Evolutionary conservation across 2,329 filamentous ascomycete species (phyloP).

Genomic region (Colletotrichum destructivum): DNA sequence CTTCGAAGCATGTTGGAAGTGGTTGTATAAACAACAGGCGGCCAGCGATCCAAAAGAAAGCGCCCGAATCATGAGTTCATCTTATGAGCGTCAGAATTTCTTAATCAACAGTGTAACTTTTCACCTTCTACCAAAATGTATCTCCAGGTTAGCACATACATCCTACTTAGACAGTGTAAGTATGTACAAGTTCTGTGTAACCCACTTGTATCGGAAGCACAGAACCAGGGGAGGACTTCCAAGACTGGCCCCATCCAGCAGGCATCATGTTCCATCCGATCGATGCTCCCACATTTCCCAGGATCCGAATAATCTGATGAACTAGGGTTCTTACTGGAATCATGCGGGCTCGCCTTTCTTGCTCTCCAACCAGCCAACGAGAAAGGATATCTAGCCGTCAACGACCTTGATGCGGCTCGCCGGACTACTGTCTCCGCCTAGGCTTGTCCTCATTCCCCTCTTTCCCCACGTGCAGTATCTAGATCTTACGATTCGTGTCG

Average conservation of each 20-base stretch:
- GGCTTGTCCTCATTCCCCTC: neutral
- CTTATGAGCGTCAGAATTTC: too few relatives aligned
- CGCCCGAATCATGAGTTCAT: too few relatives aligned
- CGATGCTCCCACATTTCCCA: neutral
- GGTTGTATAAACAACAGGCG: too few relatives aligned
- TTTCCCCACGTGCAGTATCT: conserved; percentile 34
- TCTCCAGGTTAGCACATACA: too few relatives aligned
- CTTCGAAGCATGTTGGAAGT: too few relatives aligned
- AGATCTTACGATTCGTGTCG: conserved; percentile 37
- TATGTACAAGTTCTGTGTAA: too few relatives aligned
- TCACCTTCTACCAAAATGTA: too few relatives aligned
- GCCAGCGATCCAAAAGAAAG: too few relatives aligned
- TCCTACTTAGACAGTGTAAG: too few relatives aligned
- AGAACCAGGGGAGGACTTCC: neutral
- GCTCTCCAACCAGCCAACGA: conserved; percentile 8
- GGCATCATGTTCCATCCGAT: conserved; percentile 19
- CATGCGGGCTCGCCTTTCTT: neutral
- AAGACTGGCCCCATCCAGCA: neutral
- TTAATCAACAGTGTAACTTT: too few relatives aligned
- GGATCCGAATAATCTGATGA: neutral
- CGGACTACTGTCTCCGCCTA: conserved; percentile 27
- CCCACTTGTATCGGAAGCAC: neutral
- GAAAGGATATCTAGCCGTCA: neutral
- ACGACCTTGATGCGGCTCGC: conserved; percentile 31
- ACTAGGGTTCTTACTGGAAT: neutral